These are phyloP conservation scores for Rhodotorula taiwanensis DNA, from an alignment of 768 basidiomycete species.

Conservation along the genomic window DNA sequence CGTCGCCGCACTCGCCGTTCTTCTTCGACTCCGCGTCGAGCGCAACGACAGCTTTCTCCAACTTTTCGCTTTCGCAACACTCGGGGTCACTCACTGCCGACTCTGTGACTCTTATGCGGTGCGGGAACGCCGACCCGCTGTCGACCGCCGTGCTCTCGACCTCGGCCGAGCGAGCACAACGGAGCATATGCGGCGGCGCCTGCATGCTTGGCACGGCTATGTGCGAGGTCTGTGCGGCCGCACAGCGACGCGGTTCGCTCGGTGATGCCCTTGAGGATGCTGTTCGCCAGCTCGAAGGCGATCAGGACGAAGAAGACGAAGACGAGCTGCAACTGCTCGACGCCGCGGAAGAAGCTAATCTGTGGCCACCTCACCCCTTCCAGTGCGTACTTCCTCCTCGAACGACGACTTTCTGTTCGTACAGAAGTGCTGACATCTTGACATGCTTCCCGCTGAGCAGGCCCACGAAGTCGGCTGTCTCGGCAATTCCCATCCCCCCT, in stretches of 20 bases:
- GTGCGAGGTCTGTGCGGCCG: conserved; percentile 31
- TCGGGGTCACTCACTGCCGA: conserved; percentile 18
- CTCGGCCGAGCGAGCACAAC: conserved; percentile 9
- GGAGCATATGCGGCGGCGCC: conserved; percentile 28
- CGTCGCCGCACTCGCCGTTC: conserved; percentile 26
- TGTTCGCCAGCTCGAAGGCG: conserved; percentile 4
- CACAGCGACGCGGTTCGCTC: conserved; percentile 21
- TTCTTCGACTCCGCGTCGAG: conserved; percentile 30
- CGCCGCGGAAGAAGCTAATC: conserved; percentile 13
- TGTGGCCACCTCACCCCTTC: conserved; percentile 36
- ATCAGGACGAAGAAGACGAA: conserved; percentile 15
- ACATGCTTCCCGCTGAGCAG: too few species aligned
- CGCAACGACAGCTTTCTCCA: conserved; percentile 10
- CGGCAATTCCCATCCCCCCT: too few species aligned
- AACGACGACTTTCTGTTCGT: too few species aligned
- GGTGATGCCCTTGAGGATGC: neutral
- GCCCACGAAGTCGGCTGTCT: too few species aligned
- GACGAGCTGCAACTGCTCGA: conserved; percentile 18
- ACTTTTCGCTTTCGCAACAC: conserved; percentile 27
- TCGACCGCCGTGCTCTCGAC: conserved; percentile 6
- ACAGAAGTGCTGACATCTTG: too few species aligned
- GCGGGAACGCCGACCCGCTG: neutral
- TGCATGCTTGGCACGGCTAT: conserved; percentile 26
- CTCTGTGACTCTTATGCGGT: conserved; percentile 4
- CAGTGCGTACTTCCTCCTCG: too few species aligned